These are phyloP conservation scores for Neodidymelliopsis sp. DNA, from an alignment of 2,329 filamentous ascomycete species.

Conservation along the genomic window DNA sequence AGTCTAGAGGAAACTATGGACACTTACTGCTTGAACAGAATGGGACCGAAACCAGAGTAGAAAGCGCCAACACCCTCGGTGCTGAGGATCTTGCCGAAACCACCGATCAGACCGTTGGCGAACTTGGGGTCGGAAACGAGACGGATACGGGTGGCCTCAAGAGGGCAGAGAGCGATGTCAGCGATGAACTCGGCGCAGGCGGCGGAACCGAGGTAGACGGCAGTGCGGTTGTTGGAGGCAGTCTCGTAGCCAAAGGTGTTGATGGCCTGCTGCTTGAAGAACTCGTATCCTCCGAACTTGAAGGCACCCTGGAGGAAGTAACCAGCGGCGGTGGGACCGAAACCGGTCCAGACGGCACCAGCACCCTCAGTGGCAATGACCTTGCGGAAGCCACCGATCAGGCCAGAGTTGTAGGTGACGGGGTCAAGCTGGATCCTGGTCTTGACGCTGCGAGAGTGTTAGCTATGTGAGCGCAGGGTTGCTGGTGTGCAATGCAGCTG, in stretches of 20 bases:
- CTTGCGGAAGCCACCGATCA: constrained; percentile 86
- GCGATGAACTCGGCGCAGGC: constrained; percentile 70
- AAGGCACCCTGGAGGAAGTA: constrained; percentile 95
- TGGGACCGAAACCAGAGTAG: constrained; percentile 84
- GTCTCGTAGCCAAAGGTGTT: constrained; percentile 73
- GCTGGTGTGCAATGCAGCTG: constrained; percentile 22
- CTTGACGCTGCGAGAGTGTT: constrained; percentile 74
- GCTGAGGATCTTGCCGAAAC: constrained; percentile 83
- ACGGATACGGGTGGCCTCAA: constrained; percentile 93
- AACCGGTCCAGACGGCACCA: constrained; percentile 83
- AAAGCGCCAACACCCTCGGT: constrained; percentile 84
- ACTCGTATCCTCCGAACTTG: constrained; percentile 95
- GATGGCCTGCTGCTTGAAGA: constrained; percentile 94
- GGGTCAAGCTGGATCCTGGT: constrained; percentile 95
- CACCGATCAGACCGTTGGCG: constrained; percentile 78
- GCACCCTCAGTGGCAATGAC: constrained; percentile 81
- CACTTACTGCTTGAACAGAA: constrained; percentile 54
- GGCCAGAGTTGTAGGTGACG: constrained; percentile 83
- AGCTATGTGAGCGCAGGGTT: constrained; percentile 29
- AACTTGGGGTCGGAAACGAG: constrained; percentile 88
- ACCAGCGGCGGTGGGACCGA: constrained; percentile 84
- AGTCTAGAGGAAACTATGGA: too few species aligned
- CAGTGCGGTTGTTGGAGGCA: constrained; percentile 79
- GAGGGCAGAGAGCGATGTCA: constrained; percentile 86
- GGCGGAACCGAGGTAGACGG: constrained; percentile 77